A percentile compares a stretch with the other conserved stretches of the same genome.
Conservation (phyloP, 768 basidiomycete genomes). For the Tylopilus subfusipes region DNA sequence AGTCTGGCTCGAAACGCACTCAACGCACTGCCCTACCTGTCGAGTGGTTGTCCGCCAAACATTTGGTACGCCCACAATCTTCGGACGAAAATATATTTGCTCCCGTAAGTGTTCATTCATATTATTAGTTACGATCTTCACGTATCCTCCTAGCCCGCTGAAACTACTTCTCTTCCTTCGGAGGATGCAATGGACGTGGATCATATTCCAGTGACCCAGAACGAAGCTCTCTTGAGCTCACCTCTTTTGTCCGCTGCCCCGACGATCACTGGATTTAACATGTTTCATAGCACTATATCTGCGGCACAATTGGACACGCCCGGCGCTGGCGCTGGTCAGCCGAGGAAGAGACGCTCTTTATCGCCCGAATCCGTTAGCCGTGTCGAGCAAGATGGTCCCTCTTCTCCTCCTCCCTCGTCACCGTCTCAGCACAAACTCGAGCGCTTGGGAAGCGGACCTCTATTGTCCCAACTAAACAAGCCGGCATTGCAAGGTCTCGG, state of each 20-base stretch:
- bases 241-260: conserved; percentile 49
- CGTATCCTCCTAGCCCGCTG: conserved; percentile 26
- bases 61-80: conserved; percentile 16
- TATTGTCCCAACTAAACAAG: conserved; percentile 44
- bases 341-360: conserved; percentile 56
- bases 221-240: conserved; percentile 32
- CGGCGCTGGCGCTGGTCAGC: conserved; percentile 35
- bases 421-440: conserved; percentile 48
- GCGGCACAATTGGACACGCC: conserved; percentile 46
- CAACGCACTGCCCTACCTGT: conserved; percentile 62
- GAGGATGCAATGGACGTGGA: conserved; percentile 84
- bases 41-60: conserved; percentile 49
- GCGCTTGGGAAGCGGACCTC: conserved; percentile 34
- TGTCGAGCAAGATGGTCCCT: conserved; percentile 39
- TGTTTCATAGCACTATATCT: conserved; percentile 60
- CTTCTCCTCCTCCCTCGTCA: conserved; percentile 50
- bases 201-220: conserved; percentile 42
- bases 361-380: conserved; percentile 47
- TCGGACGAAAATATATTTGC: conserved; percentile 29
- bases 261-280: conserved; percentile 51
- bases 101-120: conserved; percentile 22
- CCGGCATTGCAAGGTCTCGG: conserved; percentile 53
- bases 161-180: conserved; percentile 41
- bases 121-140: background rate
- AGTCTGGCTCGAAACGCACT: conserved; percentile 47